These are phyloP conservation scores for Hypoxylon cercidicola DNA, from an alignment of 495 filamentous ascomycete species.

Conservation along the genomic window DNA sequence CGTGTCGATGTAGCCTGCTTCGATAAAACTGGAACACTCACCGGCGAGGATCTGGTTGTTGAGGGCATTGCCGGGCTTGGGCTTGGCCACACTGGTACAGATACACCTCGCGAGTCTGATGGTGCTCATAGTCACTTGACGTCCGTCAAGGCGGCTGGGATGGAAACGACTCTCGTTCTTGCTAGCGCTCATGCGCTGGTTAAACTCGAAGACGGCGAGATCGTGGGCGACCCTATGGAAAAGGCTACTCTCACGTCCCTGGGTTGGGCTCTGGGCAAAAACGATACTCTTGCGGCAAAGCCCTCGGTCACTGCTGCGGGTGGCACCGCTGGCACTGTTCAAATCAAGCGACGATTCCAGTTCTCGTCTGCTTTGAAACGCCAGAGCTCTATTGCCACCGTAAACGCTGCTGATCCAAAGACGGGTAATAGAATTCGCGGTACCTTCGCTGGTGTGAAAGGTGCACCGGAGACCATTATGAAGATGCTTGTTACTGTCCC, in stretches of 20 bases:
- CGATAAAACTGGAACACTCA: conserved; percentile 97
- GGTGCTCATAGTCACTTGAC: conserved; percentile 81
- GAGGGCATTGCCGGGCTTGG: conserved; percentile 94
- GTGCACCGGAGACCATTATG: conserved; percentile 94
- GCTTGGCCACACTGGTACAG: conserved; percentile 71
- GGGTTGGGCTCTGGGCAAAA: conserved; percentile 89
- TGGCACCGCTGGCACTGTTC: conserved; percentile 69
- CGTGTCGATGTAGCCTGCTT: conserved; percentile 98
- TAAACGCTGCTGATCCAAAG: conserved; percentile 72
- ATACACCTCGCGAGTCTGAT: conserved; percentile 72
- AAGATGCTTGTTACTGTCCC: conserved; percentile 88
- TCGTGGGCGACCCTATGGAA: conserved; percentile 99
- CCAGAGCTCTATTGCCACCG: conserved; percentile 90
- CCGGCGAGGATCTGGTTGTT: conserved; percentile 95
- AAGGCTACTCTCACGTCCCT: conserved; percentile 91
- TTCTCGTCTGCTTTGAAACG: conserved; percentile 97
- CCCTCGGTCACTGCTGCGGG: conserved; percentile 53
- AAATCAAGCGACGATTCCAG: conserved; percentile 96
- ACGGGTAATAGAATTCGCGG: conserved; percentile 77
- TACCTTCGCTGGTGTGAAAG: conserved; percentile 95
- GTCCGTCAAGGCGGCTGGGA: conserved; percentile 69
- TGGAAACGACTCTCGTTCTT: conserved; percentile 90
- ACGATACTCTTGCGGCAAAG: conserved; percentile 79
- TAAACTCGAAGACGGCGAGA: conserved; percentile 94
- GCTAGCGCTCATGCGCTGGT: conserved; percentile 96